These are phyloP conservation scores for Kregervanrija delftensis DNA, from an alignment of 805 yeast species.

Conservation along the genomic window DNA sequence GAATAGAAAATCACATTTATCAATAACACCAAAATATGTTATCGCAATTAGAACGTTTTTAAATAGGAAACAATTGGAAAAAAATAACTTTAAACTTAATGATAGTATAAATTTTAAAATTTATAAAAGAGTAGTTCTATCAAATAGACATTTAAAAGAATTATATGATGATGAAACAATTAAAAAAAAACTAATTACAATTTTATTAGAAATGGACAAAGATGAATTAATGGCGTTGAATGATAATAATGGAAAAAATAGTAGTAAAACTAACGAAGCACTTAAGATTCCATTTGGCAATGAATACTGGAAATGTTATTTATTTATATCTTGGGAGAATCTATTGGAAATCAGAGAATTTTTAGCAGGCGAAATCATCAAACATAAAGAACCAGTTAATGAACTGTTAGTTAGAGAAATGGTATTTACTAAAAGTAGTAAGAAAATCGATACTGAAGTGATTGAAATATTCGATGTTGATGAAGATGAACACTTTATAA, in stretches of 20 bases:
- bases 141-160: slow-evolving; percentile 18
- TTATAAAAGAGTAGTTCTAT: slow-evolving; percentile 16
- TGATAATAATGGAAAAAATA: slow-evolving; percentile 1
- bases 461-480: slow-evolving; percentile 3
- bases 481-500: slow-evolving; percentile 2
- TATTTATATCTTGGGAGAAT: slow-evolving; percentile 13
- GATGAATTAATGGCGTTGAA: slow-evolving; percentile 12
- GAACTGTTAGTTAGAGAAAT: slow-evolving; percentile 15
- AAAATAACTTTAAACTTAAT: slow-evolving; percentile 13
- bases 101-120: slow-evolving; percentile 15
- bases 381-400: slow-evolving; percentile 9
- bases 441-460: not conserved
- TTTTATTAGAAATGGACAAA: slow-evolving; percentile 16
- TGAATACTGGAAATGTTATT: slow-evolving; percentile 20
- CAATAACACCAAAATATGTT: slow-evolving; percentile 9
- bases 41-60: slow-evolving; percentile 23
- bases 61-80: slow-evolving; percentile 18
- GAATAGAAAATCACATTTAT: slow-evolving; percentile 19
- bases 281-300: slow-evolving; percentile 17
- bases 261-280: slow-evolving; percentile 1
- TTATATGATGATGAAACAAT: slow-evolving; percentile 13
- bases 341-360: slow-evolving; percentile 4
- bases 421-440: slow-evolving; percentile 1
- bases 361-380: not conserved
- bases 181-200: slow-evolving; percentile 11